Base-by-base conservation (phyloP, 1,284 basidiomycete genomes). In the Lentinus polychrous region DNA sequence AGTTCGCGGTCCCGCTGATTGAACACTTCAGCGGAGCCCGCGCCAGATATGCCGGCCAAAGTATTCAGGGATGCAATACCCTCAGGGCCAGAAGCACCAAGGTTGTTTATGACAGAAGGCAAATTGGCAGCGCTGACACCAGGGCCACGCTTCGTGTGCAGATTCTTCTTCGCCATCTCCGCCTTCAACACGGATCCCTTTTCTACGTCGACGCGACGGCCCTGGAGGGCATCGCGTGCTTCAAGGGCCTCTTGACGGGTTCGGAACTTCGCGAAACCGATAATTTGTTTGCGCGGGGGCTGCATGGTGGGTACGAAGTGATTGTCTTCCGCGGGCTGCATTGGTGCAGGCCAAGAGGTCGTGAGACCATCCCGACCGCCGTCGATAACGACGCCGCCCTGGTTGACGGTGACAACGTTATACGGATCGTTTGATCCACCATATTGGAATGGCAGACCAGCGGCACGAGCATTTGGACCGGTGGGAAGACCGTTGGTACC, bases 81-180 rank as follows among this genome's bases (percentile, higher is more conserved):
- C 12, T 58, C 51, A 20, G 63, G 40, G n/a, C 55, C 57, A 38
- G 66, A 66, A 18, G 63, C 43, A n/a, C 53, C 52, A 42, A 56
- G 53, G 37, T 56, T 54, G 34, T 62, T 52, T 24, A 60, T 59
- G 51, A 64, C 55, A 44, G 66, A 57, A 17, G 64, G 32, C 34
- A 51, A n/a, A 60, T 58, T 8, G 67, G 63, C 20, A 64, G 59
- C n/a, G 4, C 60, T 68, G 10, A 79, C 79, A n/a, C 87, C 86
- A 20, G 88, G 83, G 0, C 88, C 89, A 36, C 91, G 75, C 69
- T 94, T 94, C 18, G 93, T 96, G 64, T 99, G 95, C 40, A 99
- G 67, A 62, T 99, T 98, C 79, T 99, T 99, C 81, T 99, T 99
- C 34, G 95, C 95, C 92, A 99, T 97, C 70, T 99, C 96, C 14